A percentile compares a stretch with the other conserved stretches of the same genome.
Conservation (phyloP, 2,329 filamentous ascomycete species). For the Diaporthe helianthi region DNA sequence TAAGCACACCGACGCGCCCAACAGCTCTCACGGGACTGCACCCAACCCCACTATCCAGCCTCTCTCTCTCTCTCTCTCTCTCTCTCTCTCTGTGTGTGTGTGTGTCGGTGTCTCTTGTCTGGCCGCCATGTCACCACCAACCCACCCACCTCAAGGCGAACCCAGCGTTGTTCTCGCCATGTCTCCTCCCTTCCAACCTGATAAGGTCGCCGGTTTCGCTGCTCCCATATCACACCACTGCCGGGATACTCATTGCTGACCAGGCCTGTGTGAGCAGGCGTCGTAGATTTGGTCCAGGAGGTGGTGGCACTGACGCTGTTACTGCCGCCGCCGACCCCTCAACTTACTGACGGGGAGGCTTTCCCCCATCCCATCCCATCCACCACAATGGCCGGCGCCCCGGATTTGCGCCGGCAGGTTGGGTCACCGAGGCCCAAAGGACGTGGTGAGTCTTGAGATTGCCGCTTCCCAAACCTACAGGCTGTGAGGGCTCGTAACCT, state of each 20-base stretch:
- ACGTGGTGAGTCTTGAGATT: constrained; percentile 53
- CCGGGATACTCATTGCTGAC: constrained; percentile 31
- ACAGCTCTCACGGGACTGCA: not conserved
- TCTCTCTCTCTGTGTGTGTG: too few relatives aligned
- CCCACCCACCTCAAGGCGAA: not conserved
- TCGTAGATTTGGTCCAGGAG: constrained; percentile 51
- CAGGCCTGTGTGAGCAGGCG: constrained; percentile 44
- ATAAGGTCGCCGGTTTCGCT: not conserved
- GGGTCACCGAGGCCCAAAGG: constrained; percentile 64
- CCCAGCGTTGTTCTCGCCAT: not conserved
- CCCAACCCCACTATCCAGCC: constrained; percentile 8
- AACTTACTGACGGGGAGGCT: constrained; percentile 55
- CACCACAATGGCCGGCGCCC: constrained; percentile 33
- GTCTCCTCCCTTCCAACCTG: not conserved
- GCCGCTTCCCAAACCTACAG: constrained; percentile 4
- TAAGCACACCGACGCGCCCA: constrained; percentile 43
- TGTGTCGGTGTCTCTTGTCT: not conserved
- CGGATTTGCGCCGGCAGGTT: constrained; percentile 59
- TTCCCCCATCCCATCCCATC: constrained; percentile 40
- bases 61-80: not conserved
- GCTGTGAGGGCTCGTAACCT: not conserved
- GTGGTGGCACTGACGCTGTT: constrained; percentile 30
- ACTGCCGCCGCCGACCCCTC: constrained; percentile 22
- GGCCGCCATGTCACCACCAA: not conserved
- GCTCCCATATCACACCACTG: not conserved